phyloP scores from a whole-genome alignment of 371 early-diverging fungal species.

The Mortierella sp. region DNA sequence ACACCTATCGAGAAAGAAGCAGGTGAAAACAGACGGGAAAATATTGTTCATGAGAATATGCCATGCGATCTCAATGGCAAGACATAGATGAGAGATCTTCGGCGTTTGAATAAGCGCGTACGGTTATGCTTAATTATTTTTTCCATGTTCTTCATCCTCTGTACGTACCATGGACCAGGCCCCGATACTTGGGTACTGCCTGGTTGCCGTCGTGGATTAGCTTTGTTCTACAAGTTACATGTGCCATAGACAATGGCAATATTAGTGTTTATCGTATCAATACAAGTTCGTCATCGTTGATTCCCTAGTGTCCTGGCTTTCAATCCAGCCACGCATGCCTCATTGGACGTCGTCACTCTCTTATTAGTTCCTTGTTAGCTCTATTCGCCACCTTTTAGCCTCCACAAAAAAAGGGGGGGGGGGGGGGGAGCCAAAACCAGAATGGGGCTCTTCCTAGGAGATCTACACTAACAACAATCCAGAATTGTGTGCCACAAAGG shows the following conservation, averaged over 20 bases:
- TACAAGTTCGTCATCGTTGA: not conserved
- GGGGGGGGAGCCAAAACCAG: not conserved
- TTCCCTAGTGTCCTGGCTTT: not conserved
- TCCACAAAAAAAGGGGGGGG: not conserved
- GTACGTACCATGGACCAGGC: conserved; percentile 82
- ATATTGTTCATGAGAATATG: not conserved
- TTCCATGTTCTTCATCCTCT: not conserved
- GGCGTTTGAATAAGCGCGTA: conserved; percentile 6
- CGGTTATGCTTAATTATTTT: not conserved
- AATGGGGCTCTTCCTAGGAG: not conserved
- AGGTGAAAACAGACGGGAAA: not conserved
- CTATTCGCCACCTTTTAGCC: not conserved
- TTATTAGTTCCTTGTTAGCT: not conserved
- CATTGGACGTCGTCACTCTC: not conserved
- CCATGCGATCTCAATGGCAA: not conserved
- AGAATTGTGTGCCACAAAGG: not conserved
- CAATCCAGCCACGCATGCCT: not conserved
- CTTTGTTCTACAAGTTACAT: conserved; percentile 72
- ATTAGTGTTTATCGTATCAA: not conserved
- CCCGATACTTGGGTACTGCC: conserved; percentile 79
- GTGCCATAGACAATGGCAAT: not conserved
- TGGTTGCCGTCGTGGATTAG: conserved; percentile 85
- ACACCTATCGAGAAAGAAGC: conserved; percentile 50
- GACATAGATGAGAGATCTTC: not conserved
- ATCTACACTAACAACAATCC: conserved; percentile 4